Percentiles rank a stretch among this genome's conserved stretches.
Conservation (phyloP, 2,329 filamentous ascomycete genomes). For the Coleophoma crateriformis region DNA sequence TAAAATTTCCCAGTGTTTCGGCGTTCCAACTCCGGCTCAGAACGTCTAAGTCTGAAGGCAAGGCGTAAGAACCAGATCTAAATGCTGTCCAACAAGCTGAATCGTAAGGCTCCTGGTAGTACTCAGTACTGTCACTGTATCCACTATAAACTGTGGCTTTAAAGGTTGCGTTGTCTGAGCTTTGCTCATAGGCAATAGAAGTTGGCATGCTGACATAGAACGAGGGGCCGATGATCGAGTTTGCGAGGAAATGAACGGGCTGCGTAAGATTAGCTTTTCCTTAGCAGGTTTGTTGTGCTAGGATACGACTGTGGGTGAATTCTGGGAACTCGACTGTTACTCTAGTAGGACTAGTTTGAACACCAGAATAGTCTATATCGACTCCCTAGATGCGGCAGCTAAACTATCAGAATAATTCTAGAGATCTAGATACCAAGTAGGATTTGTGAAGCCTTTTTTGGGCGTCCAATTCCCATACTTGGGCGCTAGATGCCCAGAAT, state of each 20-base stretch:
- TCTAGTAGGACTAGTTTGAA: too few species aligned
- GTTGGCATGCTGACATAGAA: conserved; percentile 14
- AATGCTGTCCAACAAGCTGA: conserved; percentile 11
- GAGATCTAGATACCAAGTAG: too few species aligned
- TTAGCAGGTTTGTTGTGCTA: too few species aligned
- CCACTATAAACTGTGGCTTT: too few species aligned
- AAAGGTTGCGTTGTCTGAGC: background rate
- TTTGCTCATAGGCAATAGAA: background rate
- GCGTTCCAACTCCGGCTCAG: background rate
- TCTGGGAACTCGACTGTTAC: too few species aligned
- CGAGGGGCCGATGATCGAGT: conserved; percentile 13
- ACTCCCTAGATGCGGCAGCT: too few species aligned
- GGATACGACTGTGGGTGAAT: too few species aligned
- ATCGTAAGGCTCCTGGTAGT: background rate
- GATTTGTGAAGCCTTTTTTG: too few species aligned
- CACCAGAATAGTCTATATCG: too few species aligned
- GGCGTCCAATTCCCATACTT: too few species aligned
- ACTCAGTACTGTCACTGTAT: background rate
- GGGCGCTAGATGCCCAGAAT: too few species aligned
- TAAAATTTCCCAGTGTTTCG: conserved; percentile 3
- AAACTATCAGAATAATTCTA: too few species aligned
- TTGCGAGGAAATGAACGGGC: conserved; percentile 17
- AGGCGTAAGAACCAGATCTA: conserved; percentile 7
- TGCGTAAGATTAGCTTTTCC: background rate
- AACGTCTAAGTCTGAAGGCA: conserved; percentile 3